Evolutionary conservation across 331 rosid genomes (phyloP).

Genomic region (Pyracantha coccinea): DNA sequence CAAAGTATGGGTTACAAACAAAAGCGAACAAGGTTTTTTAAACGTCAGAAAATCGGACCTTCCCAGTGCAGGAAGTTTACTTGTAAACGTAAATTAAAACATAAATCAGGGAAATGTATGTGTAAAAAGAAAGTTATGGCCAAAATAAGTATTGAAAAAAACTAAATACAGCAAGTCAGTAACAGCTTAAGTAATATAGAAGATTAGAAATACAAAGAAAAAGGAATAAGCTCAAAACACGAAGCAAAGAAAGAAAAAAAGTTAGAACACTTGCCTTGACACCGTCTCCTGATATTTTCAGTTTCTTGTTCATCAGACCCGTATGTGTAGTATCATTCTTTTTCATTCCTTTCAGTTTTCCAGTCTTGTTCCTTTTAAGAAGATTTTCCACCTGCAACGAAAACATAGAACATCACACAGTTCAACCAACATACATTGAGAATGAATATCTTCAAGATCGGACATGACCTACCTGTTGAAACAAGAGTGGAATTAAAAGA

Average conservation of each 20-base stretch:
- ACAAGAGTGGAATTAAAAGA: conserved; percentile 18
- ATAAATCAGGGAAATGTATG: background rate
- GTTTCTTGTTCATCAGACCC: conserved; percentile 56
- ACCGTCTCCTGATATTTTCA: conserved; percentile 78
- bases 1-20: background rate
- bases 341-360: conserved; percentile 55
- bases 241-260: background rate
- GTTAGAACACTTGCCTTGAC: conserved; percentile 49
- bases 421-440: background rate
- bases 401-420: conserved; percentile 6
- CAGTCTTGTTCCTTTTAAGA: conserved; percentile 45
- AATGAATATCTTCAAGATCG: background rate
- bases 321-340: conserved; percentile 38
- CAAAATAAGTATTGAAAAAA: background rate
- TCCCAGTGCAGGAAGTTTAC: background rate
- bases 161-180: background rate
- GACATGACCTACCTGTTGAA: conserved; percentile 3
- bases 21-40: background rate
- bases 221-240: background rate
- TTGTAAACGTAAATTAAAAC: background rate
- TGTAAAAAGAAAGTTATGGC: background rate
- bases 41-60: background rate
- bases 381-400: conserved; percentile 59
- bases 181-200: no score
- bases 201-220: background rate